Percentiles rank a stretch among this genome's conserved stretches.
These are phyloP conservation scores for Mrakia gelida DNA, from an alignment of 768 basidiomycete species.

Conservation along the genomic window DNA sequence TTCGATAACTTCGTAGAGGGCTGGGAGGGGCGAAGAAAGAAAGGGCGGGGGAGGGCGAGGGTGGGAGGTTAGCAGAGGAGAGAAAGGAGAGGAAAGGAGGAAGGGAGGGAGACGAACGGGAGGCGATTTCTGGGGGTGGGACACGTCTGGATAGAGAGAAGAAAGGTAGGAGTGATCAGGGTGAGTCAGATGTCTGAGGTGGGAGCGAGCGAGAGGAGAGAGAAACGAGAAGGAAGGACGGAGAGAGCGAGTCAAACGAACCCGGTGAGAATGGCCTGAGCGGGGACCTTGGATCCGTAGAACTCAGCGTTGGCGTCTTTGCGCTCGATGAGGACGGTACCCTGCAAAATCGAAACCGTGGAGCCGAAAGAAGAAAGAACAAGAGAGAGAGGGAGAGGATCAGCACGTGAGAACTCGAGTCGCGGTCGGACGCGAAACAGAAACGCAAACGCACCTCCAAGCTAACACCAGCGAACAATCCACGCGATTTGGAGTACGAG, in stretches of 20 bases:
- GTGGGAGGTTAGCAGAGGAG: too few species aligned
- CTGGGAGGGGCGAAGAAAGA: constrained; percentile 53
- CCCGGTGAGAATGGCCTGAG: constrained; percentile 78
- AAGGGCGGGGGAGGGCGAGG: neutral
- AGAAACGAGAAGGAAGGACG: too few species aligned
- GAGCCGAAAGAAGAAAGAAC: neutral
- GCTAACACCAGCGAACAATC: constrained; percentile 89
- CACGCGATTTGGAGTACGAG: constrained; percentile 49
- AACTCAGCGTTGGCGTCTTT: constrained; percentile 96
- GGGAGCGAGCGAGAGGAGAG: too few species aligned
- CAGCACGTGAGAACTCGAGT: too few species aligned
- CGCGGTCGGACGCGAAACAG: neutral
- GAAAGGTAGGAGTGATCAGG: too few species aligned
- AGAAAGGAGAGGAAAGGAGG: neutral
- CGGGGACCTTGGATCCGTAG: constrained; percentile 85
- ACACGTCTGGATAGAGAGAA: constrained; percentile 56
- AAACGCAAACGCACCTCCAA: constrained; percentile 59
- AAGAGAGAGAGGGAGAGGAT: neutral
- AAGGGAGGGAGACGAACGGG: neutral
- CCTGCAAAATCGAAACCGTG: neutral
- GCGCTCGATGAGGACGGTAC: constrained; percentile 87
- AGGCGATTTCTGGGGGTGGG: constrained; percentile 83
- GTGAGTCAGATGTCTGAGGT: too few species aligned
- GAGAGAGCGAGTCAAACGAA: too few species aligned
- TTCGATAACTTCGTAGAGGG: constrained; percentile 93